Percentiles rank a stretch among this genome's conserved stretches.
These are phyloP conservation scores for Datura wrightii DNA, from an alignment of 257 asterid species.

Conservation along the genomic window DNA sequence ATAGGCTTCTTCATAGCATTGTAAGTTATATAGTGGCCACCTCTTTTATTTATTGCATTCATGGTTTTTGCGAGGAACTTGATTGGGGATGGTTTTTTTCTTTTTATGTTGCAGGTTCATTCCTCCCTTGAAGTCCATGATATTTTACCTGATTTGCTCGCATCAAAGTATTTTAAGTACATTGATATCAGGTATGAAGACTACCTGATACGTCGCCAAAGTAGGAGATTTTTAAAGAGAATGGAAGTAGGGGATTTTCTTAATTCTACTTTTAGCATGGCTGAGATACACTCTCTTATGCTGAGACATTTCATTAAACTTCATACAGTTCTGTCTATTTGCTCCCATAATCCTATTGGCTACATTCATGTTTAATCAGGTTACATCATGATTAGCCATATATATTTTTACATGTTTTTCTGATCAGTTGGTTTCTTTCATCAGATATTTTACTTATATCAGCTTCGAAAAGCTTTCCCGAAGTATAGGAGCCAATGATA, in stretches of 20 bases:
- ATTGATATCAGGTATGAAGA: conserved; percentile 78
- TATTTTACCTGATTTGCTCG: conserved; percentile 61
- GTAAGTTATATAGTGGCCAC: conserved; percentile 46
- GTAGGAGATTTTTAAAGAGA: conserved; percentile 6
- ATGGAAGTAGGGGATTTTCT: neutral
- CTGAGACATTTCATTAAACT: neutral
- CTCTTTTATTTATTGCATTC: neutral
- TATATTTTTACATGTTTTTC: neutral
- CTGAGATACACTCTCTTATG: neutral
- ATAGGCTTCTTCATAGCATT: conserved; percentile 65
- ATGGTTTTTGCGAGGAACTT: neutral
- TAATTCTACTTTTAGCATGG: neutral
- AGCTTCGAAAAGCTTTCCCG: conserved; percentile 73
- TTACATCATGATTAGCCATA: neutral
- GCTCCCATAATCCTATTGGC: neutral
- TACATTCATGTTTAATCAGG: conserved; percentile 9
- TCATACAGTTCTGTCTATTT: neutral
- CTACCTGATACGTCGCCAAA: neutral
- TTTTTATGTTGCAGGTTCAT: conserved; percentile 53
- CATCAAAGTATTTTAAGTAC: conserved; percentile 72
- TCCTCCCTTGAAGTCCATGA: conserved; percentile 58
- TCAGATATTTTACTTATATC: conserved; percentile 80
- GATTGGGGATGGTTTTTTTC: neutral
- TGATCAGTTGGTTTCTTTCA: conserved; percentile 25
- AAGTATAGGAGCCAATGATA: conserved; percentile 60